Base-by-base conservation (phyloP, 768 basidiomycete genomes). In the Tulasnella calospora region DNA sequence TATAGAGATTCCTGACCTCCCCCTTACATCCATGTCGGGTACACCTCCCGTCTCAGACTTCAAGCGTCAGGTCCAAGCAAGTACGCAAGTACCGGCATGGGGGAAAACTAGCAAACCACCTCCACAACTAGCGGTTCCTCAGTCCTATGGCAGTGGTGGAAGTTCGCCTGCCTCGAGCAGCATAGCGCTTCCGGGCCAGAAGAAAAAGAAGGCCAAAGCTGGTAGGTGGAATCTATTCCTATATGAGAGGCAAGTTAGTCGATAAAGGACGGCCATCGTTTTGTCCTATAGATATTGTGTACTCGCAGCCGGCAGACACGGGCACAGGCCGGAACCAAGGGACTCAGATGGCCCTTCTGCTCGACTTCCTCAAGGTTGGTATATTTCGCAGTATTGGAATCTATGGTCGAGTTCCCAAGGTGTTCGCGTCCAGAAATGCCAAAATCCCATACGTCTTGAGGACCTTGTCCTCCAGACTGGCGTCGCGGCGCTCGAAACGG, bases 221-320 rank as follows among this genome's bases (percentile, higher is more conserved):
- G 73, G 73, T 47, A 47, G 27, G 72, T 44, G 70, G 12, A 27
- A 40, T 15, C n/a, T 12, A 23, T 0, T 17, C 3, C 12, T n/a
- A 21, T 12, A 33, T 19, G 27, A 35, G 47, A n/a, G 36, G 19
- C 21, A 33, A 27, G 13, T 27, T 33, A 17, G 40, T 47, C 38
- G 36, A 40, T 74, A 5, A 23, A 19, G 4, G 8, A 30, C 55
- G n/a, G 9, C 12, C 10, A 55, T 55, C 44, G 51, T 51, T 40
- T 30, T 19, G 35, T 44, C 73, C 19, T 81, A 57, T 82, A 93
- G 93, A 89, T 85, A 86, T 93, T 81, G 92, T 94, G 21, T 94
- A 91, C 83, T 94, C 94, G 17, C 94, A 96, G 83, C 94, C 95
- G 21, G 91, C 91, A n/a, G 91, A 95, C 82, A 94, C 92, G 1